Conservation (phyloP, 2,329 filamentous ascomycete genomes). For the Chaetothyriales sp. region DNA sequence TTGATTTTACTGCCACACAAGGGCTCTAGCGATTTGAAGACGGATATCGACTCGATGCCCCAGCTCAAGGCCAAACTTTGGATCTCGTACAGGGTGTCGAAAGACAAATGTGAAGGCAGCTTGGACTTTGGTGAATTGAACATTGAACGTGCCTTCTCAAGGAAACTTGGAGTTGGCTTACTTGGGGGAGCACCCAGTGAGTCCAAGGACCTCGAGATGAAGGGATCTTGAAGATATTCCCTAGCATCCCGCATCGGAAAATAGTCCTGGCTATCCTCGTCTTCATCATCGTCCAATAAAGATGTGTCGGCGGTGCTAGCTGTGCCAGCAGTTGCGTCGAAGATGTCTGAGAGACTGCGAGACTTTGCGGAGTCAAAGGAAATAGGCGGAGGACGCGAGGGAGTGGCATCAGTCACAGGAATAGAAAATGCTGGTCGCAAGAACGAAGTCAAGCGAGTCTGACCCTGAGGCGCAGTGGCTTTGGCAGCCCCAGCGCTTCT, state of each 20-base stretch:
- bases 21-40: not conserved
- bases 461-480: no score
- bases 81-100: not conserved
- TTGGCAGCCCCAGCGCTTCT: no score
- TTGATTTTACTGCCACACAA: not conserved
- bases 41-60: not conserved
- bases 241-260: slow-evolving; percentile 11
- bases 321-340: not conserved
- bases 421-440: no score
- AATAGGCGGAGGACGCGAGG: not conserved
- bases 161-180: not conserved
- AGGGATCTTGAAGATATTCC: slow-evolving; percentile 5
- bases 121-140: not conserved
- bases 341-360: not conserved
- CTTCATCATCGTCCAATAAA: not conserved
- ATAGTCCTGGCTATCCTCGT: slow-evolving; percentile 5
- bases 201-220: not conserved
- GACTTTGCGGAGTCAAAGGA: not conserved
- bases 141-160: not conserved
- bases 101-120: not conserved
- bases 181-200: not conserved
- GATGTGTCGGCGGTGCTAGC: not conserved
- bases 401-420: no score
- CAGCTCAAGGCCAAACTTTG: not conserved
- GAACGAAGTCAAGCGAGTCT: no score